Evolutionary conservation across 768 basidiomycete species (phyloP).

Genomic region (Amanita molliuscula): DNA sequence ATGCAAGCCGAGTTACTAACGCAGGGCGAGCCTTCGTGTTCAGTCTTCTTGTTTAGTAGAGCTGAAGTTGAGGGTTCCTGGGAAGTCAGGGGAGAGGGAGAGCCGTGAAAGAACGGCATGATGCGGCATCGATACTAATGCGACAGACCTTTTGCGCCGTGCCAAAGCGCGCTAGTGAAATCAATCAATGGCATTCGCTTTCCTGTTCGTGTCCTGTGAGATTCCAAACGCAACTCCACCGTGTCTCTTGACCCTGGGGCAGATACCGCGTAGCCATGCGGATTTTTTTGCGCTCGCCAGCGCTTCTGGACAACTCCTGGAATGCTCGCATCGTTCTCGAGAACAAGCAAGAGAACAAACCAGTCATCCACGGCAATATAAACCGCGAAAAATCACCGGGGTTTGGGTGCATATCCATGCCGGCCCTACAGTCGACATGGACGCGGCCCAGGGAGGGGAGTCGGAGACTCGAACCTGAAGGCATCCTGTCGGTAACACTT

Average conservation of each 20-base stretch:
- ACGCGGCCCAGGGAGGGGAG: conserved; percentile 24
- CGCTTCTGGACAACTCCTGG: conserved; percentile 35
- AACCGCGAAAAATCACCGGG: conserved; percentile 44
- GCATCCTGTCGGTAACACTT: conserved; percentile 31
- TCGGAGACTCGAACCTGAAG: conserved; percentile 30
- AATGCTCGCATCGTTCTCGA: conserved; percentile 11
- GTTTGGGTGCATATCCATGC: conserved; percentile 22
- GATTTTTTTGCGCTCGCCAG: conserved; percentile 37
- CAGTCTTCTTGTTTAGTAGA: conserved; percentile 33
- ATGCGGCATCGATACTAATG: conserved; percentile 2
- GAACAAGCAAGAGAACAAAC: conserved; percentile 13
- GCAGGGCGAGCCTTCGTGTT: conserved; percentile 20
- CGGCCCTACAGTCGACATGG: conserved; percentile 6
- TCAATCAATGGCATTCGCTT: conserved; percentile 13
- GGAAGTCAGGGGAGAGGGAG: conserved; percentile 9
- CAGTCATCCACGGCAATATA: conserved; percentile 44
- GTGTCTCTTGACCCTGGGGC: conserved; percentile 8
- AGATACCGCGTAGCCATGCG: conserved; percentile 37
- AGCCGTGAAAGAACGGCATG: conserved; percentile 10
- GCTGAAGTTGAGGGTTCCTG: conserved; percentile 29
- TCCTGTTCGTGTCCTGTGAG: conserved; percentile 21
- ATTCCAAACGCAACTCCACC: conserved; percentile 5
- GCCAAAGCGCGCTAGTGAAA: conserved; percentile 16
- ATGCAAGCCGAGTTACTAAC: conserved; percentile 29
- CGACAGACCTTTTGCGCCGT: conserved; percentile 12